Evolutionary conservation across 495 filamentous ascomycete genomes (phyloP).

Genomic region (Xylaria flabelliformis): DNA sequence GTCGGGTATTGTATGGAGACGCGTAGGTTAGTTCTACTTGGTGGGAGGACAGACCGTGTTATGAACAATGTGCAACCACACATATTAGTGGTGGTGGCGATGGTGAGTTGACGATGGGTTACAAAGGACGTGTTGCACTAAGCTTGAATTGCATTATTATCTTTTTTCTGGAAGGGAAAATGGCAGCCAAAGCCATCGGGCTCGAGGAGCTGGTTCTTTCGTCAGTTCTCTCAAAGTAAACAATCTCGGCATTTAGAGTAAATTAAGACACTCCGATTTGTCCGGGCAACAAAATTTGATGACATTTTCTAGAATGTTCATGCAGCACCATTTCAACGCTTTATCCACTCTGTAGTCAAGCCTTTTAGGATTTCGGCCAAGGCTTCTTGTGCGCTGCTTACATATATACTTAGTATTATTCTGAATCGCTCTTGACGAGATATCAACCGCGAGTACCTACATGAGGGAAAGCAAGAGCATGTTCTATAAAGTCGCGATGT

Average conservation of each 20-base stretch:
- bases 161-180: background rate
- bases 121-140: background rate
- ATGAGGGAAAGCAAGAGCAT: background rate
- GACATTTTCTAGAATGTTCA: constrained; percentile 26
- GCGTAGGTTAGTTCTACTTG: background rate
- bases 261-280: constrained; percentile 25
- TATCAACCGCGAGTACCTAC: background rate
- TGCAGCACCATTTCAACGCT: constrained; percentile 8
- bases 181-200: background rate
- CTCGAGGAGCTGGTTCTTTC: background rate
- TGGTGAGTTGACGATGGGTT: background rate
- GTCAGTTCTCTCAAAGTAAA: constrained; percentile 23
- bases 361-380: constrained; percentile 10
- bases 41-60: constrained; percentile 5
- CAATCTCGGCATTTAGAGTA: constrained; percentile 25
- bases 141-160: background rate
- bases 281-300: constrained; percentile 38
- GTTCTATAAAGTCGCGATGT: background rate
- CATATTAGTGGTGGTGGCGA: background rate
- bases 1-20: background rate
- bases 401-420: background rate
- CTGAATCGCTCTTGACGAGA: background rate
- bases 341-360: background rate
- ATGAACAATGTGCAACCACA: background rate
- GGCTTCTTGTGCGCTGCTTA: background rate